A percentile compares a stretch with the other conserved stretches of the same genome.
Conservation (phyloP, 306 rosid genomes). For the Senna tora region DNA sequence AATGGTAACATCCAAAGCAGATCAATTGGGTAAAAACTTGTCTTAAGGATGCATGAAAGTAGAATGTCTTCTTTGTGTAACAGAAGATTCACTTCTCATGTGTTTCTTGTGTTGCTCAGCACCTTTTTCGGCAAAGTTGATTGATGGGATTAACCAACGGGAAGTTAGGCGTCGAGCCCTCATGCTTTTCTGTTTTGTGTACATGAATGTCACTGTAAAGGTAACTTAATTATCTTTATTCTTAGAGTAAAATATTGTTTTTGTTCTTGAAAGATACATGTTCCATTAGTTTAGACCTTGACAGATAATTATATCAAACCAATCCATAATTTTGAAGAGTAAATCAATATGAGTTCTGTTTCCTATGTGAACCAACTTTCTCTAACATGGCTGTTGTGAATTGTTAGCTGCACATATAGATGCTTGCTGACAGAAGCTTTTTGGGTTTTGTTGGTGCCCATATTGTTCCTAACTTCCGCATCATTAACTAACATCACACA, state of each 20-base stretch:
- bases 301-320: neutral
- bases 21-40: constrained; percentile 62
- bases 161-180: constrained; percentile 83
- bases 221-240: constrained; percentile 44
- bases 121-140: constrained; percentile 66
- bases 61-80: constrained; percentile 21
- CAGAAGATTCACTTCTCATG: constrained; percentile 29
- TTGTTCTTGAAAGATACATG: no score
- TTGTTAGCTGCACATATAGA: neutral
- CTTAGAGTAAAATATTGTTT: no score
- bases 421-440: no score
- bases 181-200: constrained; percentile 65
- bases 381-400: neutral
- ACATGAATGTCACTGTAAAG: constrained; percentile 67
- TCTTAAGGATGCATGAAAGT: constrained; percentile 23
- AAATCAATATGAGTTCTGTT: neutral
- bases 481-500: no score
- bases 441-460: no score
- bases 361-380: neutral
- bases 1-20: constrained; percentile 61
- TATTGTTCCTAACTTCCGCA: no score
- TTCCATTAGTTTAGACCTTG: neutral
- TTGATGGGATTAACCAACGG: constrained; percentile 86
- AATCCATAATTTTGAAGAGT: neutral
- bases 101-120: constrained; percentile 53